These are phyloP conservation scores for Mucor indicus DNA, from an alignment of 371 early-diverging fungal species.

Conservation along the genomic window DNA sequence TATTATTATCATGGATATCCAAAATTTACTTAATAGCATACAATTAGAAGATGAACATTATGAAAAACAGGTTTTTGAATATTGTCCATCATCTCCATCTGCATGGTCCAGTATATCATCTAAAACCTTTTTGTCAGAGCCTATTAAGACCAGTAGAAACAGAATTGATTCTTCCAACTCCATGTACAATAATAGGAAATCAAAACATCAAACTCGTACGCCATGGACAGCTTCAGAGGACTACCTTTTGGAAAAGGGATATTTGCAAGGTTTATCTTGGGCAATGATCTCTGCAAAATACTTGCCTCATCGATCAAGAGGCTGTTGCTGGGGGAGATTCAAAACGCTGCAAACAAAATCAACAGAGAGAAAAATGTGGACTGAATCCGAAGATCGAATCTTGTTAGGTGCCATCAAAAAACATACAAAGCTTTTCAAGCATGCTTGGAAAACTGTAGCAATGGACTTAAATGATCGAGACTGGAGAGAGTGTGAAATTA, in stretches of 20 bases:
- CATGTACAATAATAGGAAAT: too few relatives aligned
- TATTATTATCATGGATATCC: constrained; percentile 45
- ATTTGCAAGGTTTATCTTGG: constrained; percentile 43
- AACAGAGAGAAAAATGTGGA: constrained; percentile 27
- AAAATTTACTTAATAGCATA: constrained; percentile 30
- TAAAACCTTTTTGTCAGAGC: constrained; percentile 7
- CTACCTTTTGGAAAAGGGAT: constrained; percentile 32
- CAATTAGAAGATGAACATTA: constrained; percentile 5
- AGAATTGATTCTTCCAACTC: neutral
- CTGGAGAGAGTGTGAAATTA: constrained; percentile 35
- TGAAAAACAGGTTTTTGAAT: constrained; percentile 8
- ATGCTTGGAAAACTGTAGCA: constrained; percentile 43
- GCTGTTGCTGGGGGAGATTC: constrained; percentile 46
- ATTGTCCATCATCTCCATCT: constrained; percentile 4
- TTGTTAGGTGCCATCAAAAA: constrained; percentile 31
- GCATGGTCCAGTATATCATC: constrained; percentile 16
- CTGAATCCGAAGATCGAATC: constrained; percentile 24
- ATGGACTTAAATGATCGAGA: constrained; percentile 28
- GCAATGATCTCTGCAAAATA: constrained; percentile 43
- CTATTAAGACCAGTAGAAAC: constrained; percentile 15
- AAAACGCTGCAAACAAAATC: constrained; percentile 36
- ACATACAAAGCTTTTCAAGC: constrained; percentile 33
- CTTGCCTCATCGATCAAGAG: constrained; percentile 41
- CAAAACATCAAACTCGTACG: constrained; percentile 33
- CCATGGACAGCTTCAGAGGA: constrained; percentile 43